Base-by-base conservation (phyloP, 2,329 filamentous ascomycete genomes). In the Penicillium sp. region DNA sequence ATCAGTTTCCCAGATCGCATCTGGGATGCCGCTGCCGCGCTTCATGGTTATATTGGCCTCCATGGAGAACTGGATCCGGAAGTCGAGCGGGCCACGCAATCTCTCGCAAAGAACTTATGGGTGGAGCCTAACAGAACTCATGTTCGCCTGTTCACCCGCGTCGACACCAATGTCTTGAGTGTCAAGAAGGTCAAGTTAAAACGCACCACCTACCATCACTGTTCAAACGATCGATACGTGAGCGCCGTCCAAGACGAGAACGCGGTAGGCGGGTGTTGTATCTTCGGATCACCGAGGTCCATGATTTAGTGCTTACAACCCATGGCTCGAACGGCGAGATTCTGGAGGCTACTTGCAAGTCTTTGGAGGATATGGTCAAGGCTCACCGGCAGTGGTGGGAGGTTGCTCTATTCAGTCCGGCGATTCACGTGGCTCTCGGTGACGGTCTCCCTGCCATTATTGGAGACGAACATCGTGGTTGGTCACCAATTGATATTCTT, bases 331-430 rank as follows among this genome's bases (percentile, higher is more conserved):
- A 51, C 25, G 20, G 31, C 48, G 35, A 37, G 14, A 25, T 51
- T 8, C 15, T 51, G 35, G 48, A 51, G 34, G 48, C 48, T 4
- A 14, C 34, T 15, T 51, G 48, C 17, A 25, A 39, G 34, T 15
- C 48, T 22, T 15, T 51, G n/a, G 48, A 51, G 14, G 48, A 51
- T 2, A 51, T 51, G 48, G 12, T 15, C 11, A 51, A 38, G 20
- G 31, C 35, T 51, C 48, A 51, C 11, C 48, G 48, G 17, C 48
- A 51, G 31, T 51, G 48, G 48, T 51, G 48, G 48, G 48, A 51
- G 34, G 15, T 51, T 35, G 34, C 48, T 15, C 6, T 51, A 7
- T 22, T 37, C n/a, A 51, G 48, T 15, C 34, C 48, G 17, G 34
- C 48, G 3, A 51, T 51, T 8, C 34, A 51, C 15, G 17, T 3